These are phyloP conservation scores for Claviceps humidiphila DNA, from an alignment of 2,329 filamentous ascomycete genomes.

Conservation along the genomic window DNA sequence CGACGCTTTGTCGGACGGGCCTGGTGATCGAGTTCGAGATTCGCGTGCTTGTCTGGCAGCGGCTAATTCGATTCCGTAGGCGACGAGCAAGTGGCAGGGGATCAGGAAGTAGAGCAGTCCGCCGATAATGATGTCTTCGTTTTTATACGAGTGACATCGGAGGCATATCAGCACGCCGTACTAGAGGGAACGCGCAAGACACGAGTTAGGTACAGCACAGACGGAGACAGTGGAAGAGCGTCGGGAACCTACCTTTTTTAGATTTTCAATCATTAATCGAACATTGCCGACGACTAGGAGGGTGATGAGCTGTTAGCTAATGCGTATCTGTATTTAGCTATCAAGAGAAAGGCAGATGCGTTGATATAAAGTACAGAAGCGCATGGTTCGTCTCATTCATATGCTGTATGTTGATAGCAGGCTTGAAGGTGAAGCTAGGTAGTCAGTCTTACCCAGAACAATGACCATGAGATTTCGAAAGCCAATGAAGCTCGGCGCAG, in stretches of 20 bases:
- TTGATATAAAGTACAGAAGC: too few relatives aligned
- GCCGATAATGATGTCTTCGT: constrained; percentile 63
- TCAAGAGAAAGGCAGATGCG: too few relatives aligned
- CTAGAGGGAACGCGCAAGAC: constrained; percentile 26
- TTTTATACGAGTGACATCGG: constrained; percentile 74
- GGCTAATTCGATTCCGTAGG: constrained; percentile 76
- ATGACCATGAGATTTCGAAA: constrained; percentile 96
- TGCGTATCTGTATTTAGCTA: too few relatives aligned
- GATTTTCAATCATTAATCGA: constrained; percentile 90
- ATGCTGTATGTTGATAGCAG: too few relatives aligned
- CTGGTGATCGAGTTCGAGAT: constrained; percentile 38
- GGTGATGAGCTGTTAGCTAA: background rate
- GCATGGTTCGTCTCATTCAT: too few relatives aligned
- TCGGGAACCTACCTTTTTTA: constrained; percentile 56
- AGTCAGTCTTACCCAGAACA: constrained; percentile 54
- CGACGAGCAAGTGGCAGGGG: constrained; percentile 79
- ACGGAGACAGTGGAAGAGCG: background rate
- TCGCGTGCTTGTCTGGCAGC: constrained; percentile 68
- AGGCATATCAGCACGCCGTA: constrained; percentile 93
- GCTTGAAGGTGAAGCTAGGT: too few relatives aligned
- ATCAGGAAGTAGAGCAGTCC: constrained; percentile 72
- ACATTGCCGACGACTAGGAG: constrained; percentile 74
- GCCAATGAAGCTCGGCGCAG: constrained; percentile 72
- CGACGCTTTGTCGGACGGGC: constrained; percentile 31
- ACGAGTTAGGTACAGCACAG: background rate